A percentile compares a stretch with the other conserved stretches of the same genome.
Conservation (phyloP, 164 flowering plant species). For the Nelumbo lutea region DNA sequence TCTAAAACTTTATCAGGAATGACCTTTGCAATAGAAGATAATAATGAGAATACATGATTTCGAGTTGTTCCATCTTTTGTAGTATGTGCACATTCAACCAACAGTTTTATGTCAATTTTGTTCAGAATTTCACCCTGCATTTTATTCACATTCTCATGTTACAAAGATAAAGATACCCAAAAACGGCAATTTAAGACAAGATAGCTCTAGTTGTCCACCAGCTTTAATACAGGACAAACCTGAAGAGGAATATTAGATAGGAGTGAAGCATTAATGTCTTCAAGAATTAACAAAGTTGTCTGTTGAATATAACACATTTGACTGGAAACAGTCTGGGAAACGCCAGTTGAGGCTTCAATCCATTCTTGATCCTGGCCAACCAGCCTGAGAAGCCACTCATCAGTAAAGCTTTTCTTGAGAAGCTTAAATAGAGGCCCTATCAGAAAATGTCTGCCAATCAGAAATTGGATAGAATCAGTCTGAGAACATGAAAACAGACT, state of each 20-base stretch:
- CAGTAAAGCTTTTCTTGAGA: constrained; percentile 35
- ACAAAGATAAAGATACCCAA: neutral
- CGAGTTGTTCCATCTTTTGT: constrained; percentile 52
- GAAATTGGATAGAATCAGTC: neutral
- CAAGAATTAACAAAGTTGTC: constrained; percentile 47
- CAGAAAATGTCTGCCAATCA: constrained; percentile 43
- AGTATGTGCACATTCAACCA: constrained; percentile 63
- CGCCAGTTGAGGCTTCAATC: constrained; percentile 28
- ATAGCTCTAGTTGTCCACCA: neutral
- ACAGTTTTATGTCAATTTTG: constrained; percentile 37
- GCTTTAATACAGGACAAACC: constrained; percentile 19
- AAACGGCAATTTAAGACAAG: neutral
- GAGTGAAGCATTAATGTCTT: constrained; percentile 54
- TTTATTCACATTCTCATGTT: constrained; percentile 4
- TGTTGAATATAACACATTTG: constrained; percentile 51
- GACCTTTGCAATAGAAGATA: constrained; percentile 60
- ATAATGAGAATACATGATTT: constrained; percentile 63
- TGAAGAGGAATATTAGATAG: constrained; percentile 19
- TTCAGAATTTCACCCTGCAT: constrained; percentile 39
- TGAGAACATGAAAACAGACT: neutral
- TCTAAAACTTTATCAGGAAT: constrained; percentile 50
- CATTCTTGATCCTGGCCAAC: constrained; percentile 20
- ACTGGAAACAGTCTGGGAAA: constrained; percentile 24
- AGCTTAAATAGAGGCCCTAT: constrained; percentile 66
- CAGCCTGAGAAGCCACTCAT: constrained; percentile 34